Evolutionary conservation across 2,329 filamentous ascomycete species (phyloP).

Genomic region (Exophiala sideris): DNA sequence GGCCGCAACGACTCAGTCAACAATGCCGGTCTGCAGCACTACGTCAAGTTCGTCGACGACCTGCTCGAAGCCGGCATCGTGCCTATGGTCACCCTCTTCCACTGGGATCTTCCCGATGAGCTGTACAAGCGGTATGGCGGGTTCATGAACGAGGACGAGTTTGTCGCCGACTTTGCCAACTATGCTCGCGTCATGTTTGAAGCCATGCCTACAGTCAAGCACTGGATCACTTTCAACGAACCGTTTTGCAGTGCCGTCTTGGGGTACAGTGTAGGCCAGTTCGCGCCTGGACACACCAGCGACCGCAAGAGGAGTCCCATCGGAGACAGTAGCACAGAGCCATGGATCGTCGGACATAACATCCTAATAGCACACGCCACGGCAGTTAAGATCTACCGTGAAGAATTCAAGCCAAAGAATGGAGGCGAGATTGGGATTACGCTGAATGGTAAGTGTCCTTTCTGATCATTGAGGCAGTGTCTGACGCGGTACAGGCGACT

Average conservation of each 20-base stretch:
- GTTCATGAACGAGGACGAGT: conserved; percentile 75
- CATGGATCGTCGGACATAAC: conserved; percentile 79
- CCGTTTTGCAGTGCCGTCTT: conserved; percentile 81
- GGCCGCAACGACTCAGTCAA: conserved; percentile 80
- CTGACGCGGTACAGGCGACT: conserved; percentile 57
- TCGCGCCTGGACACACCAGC: conserved; percentile 78
- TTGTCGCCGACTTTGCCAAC: conserved; percentile 74
- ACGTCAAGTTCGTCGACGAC: conserved; percentile 74
- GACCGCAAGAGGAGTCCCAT: conserved; percentile 67
- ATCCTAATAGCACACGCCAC: conserved; percentile 74
- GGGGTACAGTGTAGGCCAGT: conserved; percentile 72
- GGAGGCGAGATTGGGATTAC: conserved; percentile 83
- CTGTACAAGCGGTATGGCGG: conserved; percentile 79
- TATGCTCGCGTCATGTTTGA: conserved; percentile 76
- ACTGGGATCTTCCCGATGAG: conserved; percentile 81
- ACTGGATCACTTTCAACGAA: conserved; percentile 91
- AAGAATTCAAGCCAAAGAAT: conserved; percentile 71
- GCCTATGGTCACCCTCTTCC: conserved; percentile 78
- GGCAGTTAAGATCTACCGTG: conserved; percentile 77
- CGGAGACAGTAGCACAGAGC: conserved; percentile 72
- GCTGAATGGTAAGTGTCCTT: conserved; percentile 61
- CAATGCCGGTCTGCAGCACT: conserved; percentile 71
- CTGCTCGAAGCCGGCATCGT: conserved; percentile 71
- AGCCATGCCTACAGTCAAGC: conserved; percentile 71
- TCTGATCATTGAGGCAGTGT: neutral